Base-by-base conservation (phyloP, 805 yeast genomes). In the Cyberlindnera xishuangbannaensis region DNA sequence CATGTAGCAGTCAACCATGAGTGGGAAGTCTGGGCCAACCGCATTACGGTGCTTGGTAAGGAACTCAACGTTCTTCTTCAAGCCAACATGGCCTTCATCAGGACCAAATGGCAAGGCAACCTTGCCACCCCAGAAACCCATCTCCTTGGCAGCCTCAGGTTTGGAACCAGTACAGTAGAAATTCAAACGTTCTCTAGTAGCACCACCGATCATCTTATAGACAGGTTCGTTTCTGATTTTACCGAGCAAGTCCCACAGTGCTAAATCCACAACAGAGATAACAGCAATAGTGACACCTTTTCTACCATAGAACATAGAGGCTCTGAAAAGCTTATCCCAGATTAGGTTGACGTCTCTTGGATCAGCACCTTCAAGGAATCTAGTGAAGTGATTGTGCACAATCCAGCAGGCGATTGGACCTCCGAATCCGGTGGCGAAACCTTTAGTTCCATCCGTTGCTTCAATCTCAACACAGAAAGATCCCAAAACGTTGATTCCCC, bases 1-100 rank as follows among this genome's bases (percentile, higher is more conserved):
- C 75, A 69, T 69, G 59, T 68, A 69, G 50, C 75, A 69, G 46
- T 69, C 75, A 30, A 69, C 73, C 72, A 69, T 67, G 30, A 69
- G 43, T 36, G 75, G 75, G 61, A 65, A 69, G 43, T 67, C 73
- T 10, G 71, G 71, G 15, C 75, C 75, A 28, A 69, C 69, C 2
- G 61, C 39, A 31, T 65, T 57, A 32, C 75, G 59, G 44, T 68
- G 71, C 36, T 62, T 58, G 18, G 51, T 52, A 28, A 69, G 54
- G 44, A 67, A 68, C 41, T 61, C 69, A 41, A 68, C 65, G 36
- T 69, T 68, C 50, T 67, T 67, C 31, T 53, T 48, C 29, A 69
- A 50, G 14, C 74, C 73, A 33, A 40, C 58, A 41, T 58, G 64
- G n/a, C 73, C 74, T 47, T 69, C 73, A 45, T 63, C 71, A 12